Base-by-base conservation (phyloP, 495 filamentous ascomycete species). In the Lepraria neglecta region DNA sequence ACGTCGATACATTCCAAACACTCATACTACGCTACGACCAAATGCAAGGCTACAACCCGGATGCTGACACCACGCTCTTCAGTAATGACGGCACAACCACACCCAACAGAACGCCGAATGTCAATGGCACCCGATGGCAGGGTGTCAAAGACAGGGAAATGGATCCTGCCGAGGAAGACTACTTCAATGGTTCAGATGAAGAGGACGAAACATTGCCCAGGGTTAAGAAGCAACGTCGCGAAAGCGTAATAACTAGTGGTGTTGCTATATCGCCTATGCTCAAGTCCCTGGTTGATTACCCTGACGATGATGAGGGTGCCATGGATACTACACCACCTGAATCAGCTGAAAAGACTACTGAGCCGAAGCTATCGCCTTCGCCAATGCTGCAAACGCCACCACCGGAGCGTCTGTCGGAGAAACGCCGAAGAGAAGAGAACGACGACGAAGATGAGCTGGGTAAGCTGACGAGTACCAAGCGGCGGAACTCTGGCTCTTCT, bases 141-240 rank as follows among this genome's bases (percentile, higher is more conserved):
- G 89, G 85, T 10, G 79, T 90, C 53, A 87, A 84, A 73, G 94
- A 96, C 64, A 81, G 92, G 76, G 95, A 97, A 69, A 81, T 92
- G 76, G 95, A 97, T 70, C 79, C 86, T 24, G 84, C 84, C 3
- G 89, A 97, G 72, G 92, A 97, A 66, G 90, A 90, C 35, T 98
- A 98, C 72, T 97, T 95, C 80, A 92, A 95, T 71, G 86, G 84
- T 11, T 88, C 86, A 4, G 91, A 95, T 59, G 89, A 95, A 62
- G 92, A 95, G 56, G 90, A 92, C 30, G 89, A 95, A 30, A 50
- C 59, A 12, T 48, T 33, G 30, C 59, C 65, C 40, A 30, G 12
- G 27, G 55, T 44, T 56, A 60, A 63, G 42, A 66, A 56, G 30
- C 67, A 70, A 51, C 68, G 67, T 35, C 51, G 51, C 30, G 9